These are phyloP conservation scores for Prosopis cineraria DNA, from an alignment of 306 rosid genomes.

Conservation along the genomic window DNA sequence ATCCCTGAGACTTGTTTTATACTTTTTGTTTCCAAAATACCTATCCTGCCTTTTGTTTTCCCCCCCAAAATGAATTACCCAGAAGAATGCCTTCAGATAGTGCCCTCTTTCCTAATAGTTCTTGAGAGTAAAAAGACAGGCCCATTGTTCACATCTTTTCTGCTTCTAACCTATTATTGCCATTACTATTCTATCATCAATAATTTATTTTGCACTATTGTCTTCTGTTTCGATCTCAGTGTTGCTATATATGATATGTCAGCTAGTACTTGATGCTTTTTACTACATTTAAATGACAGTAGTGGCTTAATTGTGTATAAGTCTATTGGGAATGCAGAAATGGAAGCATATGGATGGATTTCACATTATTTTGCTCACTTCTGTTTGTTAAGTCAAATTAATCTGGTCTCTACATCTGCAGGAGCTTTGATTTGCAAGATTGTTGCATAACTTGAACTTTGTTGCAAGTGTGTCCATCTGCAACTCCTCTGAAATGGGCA, in stretches of 20 bases:
- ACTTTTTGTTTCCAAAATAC: too few relatives aligned
- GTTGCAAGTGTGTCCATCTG: background rate
- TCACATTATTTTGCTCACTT: background rate
- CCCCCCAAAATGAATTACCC: too few relatives aligned
- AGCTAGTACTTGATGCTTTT: background rate
- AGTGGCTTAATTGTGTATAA: background rate
- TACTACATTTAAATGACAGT: background rate
- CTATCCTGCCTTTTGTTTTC: too few relatives aligned
- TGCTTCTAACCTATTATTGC: background rate
- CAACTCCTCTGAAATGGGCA: slow-evolving; percentile 43
- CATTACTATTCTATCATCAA: background rate
- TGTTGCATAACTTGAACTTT: background rate
- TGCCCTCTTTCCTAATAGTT: background rate
- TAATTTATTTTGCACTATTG: background rate
- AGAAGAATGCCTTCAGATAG: too few relatives aligned
- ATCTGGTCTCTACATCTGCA: background rate
- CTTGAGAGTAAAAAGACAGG: background rate
- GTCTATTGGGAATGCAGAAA: background rate
- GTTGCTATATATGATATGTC: background rate
- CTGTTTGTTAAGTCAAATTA: background rate
- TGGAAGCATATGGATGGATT: background rate
- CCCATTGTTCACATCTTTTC: background rate
- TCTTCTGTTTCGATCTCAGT: background rate
- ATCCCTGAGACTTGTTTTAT: too few relatives aligned
- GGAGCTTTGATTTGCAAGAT: background rate